These are phyloP conservation scores for Viola pubescens DNA, from an alignment of 441 rosid genomes.

Conservation along the genomic window DNA sequence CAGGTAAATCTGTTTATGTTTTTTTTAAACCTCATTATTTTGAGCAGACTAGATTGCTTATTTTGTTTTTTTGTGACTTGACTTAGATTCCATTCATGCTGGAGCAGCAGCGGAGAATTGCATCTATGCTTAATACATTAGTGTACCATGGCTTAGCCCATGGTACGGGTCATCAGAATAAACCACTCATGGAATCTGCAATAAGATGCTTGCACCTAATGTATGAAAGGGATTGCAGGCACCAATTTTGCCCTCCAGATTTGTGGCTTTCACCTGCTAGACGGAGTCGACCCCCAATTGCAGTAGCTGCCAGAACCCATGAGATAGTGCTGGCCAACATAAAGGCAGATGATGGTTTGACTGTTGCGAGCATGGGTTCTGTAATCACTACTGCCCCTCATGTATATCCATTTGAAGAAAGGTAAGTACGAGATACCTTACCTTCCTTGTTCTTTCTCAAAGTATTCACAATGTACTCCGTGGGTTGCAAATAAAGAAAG, in stretches of 20 bases:
- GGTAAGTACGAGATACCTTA: constrained; percentile 35
- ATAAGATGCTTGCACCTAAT: constrained; percentile 87
- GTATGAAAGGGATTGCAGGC: constrained; percentile 97
- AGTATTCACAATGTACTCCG: background rate
- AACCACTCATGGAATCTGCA: constrained; percentile 78
- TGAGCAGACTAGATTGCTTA: constrained; percentile 18
- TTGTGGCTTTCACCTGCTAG: constrained; percentile 97
- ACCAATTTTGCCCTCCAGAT: constrained; percentile 71
- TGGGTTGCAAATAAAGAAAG: background rate
- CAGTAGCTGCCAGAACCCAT: constrained; percentile 86
- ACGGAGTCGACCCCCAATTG: constrained; percentile 75
- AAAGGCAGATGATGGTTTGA: constrained; percentile 39
- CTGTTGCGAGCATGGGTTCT: constrained; percentile 51
- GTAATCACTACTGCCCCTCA: constrained; percentile 77
- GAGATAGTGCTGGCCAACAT: constrained; percentile 47
- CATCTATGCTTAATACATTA: constrained; percentile 82
- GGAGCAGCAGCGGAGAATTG: constrained; percentile 76
- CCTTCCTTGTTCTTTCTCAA: constrained; percentile 1
- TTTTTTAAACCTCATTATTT: background rate
- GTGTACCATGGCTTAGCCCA: constrained; percentile 72
- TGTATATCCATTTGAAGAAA: constrained; percentile 96
- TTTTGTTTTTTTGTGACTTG: constrained; percentile 26
- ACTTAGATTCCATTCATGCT: constrained; percentile 71
- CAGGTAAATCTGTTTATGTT: constrained; percentile 47
- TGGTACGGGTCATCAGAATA: constrained; percentile 39